These are phyloP conservation scores for Cydonia oblonga DNA, from an alignment of 331 rosid genomes.

Conservation along the genomic window DNA sequence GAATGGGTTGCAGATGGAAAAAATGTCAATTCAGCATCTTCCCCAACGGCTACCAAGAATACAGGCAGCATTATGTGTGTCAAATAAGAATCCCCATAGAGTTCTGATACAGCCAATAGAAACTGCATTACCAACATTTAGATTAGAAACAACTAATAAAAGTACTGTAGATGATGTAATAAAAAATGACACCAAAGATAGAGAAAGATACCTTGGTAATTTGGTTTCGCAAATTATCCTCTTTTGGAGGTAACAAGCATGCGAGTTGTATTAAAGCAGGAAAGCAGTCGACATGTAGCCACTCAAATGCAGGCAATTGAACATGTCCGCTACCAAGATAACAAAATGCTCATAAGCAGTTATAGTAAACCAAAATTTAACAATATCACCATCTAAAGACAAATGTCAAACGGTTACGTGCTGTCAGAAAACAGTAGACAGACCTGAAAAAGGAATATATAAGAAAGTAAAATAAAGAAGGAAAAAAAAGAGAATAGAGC, in stretches of 20 bases:
- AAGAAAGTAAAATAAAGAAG: neutral
- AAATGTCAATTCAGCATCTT: constrained; percentile 59
- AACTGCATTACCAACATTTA: constrained; percentile 47
- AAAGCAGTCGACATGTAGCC: constrained; percentile 87
- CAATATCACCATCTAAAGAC: constrained; percentile 1
- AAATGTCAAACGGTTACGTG: neutral
- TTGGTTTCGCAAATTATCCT: constrained; percentile 70
- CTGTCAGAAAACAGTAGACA: neutral
- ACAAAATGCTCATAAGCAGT: constrained; percentile 21
- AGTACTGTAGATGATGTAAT: neutral
- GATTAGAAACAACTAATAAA: constrained; percentile 20
- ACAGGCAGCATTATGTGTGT: constrained; percentile 80
- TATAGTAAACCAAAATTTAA: constrained; percentile 7
- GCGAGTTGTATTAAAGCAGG: constrained; percentile 76
- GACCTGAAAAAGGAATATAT: neutral
- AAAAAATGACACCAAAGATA: neutral
- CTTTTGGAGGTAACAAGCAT: constrained; percentile 82
- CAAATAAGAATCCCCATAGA: constrained; percentile 69
- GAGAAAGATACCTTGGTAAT: constrained; percentile 53
- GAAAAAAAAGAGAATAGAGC: neutral
- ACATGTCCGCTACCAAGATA: constrained; percentile 54
- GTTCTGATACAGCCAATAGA: constrained; percentile 67
- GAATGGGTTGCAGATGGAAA: constrained; percentile 63
- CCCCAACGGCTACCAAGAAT: constrained; percentile 75
- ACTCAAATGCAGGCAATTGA: constrained; percentile 84